Conservation (phyloP, 177 flowering plant genomes). For the Vitis hybrid region DNA sequence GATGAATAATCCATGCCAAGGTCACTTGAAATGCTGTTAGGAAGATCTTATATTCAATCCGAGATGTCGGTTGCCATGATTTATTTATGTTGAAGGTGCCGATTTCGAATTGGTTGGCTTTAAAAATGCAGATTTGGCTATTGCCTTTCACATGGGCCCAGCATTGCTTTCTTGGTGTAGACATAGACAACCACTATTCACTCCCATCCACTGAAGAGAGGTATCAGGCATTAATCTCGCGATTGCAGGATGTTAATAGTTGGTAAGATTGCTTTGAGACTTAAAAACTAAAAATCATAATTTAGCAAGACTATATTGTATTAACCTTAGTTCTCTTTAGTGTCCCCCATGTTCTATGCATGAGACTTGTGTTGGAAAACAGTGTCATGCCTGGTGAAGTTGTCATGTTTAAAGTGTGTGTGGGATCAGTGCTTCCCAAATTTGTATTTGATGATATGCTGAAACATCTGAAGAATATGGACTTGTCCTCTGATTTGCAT, state of each 20-base stretch:
- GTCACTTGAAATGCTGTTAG: slow-evolving; percentile 51
- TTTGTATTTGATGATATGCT: slow-evolving; percentile 24
- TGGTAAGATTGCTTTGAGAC: slow-evolving; percentile 97
- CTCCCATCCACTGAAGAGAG: slow-evolving; percentile 76
- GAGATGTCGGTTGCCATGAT: slow-evolving; percentile 85
- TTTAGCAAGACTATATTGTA: slow-evolving; percentile 41
- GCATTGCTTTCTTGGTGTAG: slow-evolving; percentile 93
- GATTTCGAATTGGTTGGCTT: slow-evolving; percentile 99
- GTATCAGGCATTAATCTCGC: slow-evolving; percentile 75
- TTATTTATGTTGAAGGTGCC: slow-evolving; percentile 87
- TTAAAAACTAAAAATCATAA: slow-evolving; percentile 45
- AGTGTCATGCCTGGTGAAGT: slow-evolving; percentile 26
- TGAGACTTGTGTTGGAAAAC: slow-evolving; percentile 33
- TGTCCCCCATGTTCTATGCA: slow-evolving; percentile 36
- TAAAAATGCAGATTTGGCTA: slow-evolving; percentile 99
- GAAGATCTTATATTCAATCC: slow-evolving; percentile 60
- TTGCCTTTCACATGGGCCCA: slow-evolving; percentile 82
- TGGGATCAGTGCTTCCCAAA: slow-evolving; percentile 12
- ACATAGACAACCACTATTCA: slow-evolving; percentile 77
- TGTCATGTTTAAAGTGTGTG: slow-evolving; percentile 14
- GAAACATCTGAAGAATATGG: slow-evolving; percentile 17
- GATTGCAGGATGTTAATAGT: slow-evolving; percentile 77
- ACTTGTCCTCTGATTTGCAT: slow-evolving; percentile 12
- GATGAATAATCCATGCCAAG: slow-evolving; percentile 58
- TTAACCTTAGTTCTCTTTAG: slow-evolving; percentile 39